Base-by-base conservation (phyloP, 1,139 yeast genomes). In the Kodamaea anthophila region DNA sequence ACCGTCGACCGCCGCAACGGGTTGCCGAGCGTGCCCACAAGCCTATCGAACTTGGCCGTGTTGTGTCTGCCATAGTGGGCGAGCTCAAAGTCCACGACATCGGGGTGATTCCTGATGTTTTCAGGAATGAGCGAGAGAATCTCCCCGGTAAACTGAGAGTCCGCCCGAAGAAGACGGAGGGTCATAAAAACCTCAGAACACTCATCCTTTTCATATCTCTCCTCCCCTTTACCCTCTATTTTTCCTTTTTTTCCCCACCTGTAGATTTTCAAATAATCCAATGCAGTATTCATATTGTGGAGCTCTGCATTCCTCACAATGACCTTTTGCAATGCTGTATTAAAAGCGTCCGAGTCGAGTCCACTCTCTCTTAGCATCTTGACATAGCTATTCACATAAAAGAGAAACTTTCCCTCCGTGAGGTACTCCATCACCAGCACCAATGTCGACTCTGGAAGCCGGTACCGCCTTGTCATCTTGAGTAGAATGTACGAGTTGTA, bases 1-100 rank as follows among this genome's bases (percentile, higher is more conserved):
- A 64, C 44, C 1, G 63, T 51, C 42, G 49, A 52, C 22, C 68
- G 43, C 19, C 47, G 39, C 13, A 62, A 38, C 5, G 69, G 70
- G 2, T 56, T 46, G 9, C 30, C 31, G 8, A 62, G 34, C n/a
- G 36, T 32, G 16, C 44, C 41, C 3, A 58, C 35, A 12, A 55
- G 35, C 4, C 26, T 27, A 14, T 49, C 43, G 31, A 58, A 54
- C 25, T 42, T 37, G 1, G 26, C 11, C 13, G 13, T n/a, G 14
- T 31, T 13, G 12, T 25, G 24, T 4, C 15, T 13, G 10, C 37
- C 37, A 13, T 29, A 32, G 15, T 31, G 32, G 13, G 28, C 33
- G 24, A 34, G 26, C 12, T 15, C 14, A 7, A 29, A 12, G 25
- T 46, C 49, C 15, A 39, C 19, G 2, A 27, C 26, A 10, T 28